Conservation (phyloP, 2,329 filamentous ascomycete genomes). For the Aureobasidium sp. region DNA sequence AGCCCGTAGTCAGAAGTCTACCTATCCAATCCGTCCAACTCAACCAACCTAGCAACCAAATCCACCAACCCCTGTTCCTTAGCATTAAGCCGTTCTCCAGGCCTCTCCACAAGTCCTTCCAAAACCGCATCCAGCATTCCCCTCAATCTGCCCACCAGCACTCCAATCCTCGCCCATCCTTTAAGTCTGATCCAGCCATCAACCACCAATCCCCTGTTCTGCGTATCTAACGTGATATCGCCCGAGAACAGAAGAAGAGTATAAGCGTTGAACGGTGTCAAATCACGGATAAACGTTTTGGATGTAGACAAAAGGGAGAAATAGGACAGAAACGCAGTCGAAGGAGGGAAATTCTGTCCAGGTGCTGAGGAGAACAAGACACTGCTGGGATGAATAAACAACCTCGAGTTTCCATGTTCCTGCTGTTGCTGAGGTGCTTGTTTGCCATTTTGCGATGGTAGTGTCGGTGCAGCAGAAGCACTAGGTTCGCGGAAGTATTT, state of each 20-base stretch:
- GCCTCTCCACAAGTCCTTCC: constrained; percentile 70
- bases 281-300: constrained; percentile 84
- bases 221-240: constrained; percentile 73
- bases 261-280: constrained; percentile 90
- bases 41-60: constrained; percentile 70
- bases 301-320: constrained; percentile 86
- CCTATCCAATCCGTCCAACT: constrained; percentile 61
- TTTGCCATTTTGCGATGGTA: constrained; percentile 31
- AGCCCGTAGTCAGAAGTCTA: constrained; percentile 5
- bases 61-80: constrained; percentile 56
- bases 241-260: constrained; percentile 83
- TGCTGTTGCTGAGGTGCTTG: constrained; percentile 23
- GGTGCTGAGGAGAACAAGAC: constrained; percentile 72
- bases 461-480: not conserved
- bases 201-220: constrained; percentile 77
- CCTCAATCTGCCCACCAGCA: constrained; percentile 72
- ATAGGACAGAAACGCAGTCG: constrained; percentile 74
- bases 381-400: constrained; percentile 88
- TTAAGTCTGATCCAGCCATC: constrained; percentile 82
- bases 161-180: constrained; percentile 92
- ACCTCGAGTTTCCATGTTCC: constrained; percentile 37
- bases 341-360: constrained; percentile 53
- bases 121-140: constrained; percentile 82
- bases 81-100: constrained; percentile 34
- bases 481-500: constrained; percentile 68